Conservation (phyloP, 139 green algal species). For the Mesotaenium endlicherianum region DNA sequence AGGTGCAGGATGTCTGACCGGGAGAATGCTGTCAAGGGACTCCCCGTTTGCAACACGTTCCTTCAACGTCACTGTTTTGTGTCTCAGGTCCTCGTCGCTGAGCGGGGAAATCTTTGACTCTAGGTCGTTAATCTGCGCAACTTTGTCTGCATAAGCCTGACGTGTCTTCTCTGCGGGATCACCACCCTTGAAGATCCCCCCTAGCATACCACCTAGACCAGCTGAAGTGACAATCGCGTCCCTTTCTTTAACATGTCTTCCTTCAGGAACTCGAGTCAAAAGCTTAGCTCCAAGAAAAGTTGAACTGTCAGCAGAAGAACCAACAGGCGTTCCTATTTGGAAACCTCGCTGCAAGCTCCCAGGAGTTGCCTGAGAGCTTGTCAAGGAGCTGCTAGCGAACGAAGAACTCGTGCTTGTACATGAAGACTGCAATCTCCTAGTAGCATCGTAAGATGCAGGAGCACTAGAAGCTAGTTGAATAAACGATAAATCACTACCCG, state of each 20-base stretch:
- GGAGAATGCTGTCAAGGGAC: conserved; percentile 78
- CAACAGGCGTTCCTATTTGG: not conserved
- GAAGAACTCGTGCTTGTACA: not conserved
- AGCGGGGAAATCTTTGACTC: conserved; percentile 53
- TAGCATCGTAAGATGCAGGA: not conserved
- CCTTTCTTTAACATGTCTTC: not conserved
- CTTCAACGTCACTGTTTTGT: conserved; percentile 79
- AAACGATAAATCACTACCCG: not conserved
- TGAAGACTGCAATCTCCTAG: not conserved
- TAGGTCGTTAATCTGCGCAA: conserved; percentile 85
- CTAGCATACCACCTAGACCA: conserved; percentile 39
- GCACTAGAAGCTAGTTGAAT: not conserved
- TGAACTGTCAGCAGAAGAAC: not conserved
- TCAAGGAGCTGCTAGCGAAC: not conserved
- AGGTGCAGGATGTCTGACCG: conserved; percentile 81
- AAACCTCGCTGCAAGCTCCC: not conserved
- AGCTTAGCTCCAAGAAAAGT: not conserved
- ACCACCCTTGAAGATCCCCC: conserved; percentile 25
- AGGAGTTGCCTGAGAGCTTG: not conserved
- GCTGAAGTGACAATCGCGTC: not conserved
- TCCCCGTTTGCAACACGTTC: conserved; percentile 63
- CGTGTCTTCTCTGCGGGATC: conserved; percentile 50
- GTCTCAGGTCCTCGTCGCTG: conserved; percentile 75
- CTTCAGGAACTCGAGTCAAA: not conserved
- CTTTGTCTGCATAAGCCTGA: conserved; percentile 54